phyloP scores from a whole-genome alignment of 2,329 filamentous ascomycete genomes.

The Alternaria sp. region DNA sequence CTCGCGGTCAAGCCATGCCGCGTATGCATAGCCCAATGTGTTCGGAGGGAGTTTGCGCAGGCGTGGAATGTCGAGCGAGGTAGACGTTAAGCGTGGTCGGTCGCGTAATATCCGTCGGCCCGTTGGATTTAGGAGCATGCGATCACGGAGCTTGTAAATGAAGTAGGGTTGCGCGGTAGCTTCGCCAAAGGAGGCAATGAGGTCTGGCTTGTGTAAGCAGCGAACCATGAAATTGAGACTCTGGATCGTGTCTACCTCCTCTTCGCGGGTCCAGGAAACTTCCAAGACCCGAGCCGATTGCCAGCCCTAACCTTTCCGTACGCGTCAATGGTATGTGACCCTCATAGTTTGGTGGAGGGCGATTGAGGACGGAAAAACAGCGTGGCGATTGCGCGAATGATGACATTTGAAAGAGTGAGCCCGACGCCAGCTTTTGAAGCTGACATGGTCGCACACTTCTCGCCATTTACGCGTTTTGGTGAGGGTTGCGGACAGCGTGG shows the following conservation, averaged over 20 bases:
- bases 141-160: conserved; percentile 86
- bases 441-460: conserved; percentile 14
- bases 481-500: neutral
- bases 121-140: conserved; percentile 84
- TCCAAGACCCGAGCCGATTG: conserved; percentile 65
- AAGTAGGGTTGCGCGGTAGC: conserved; percentile 94
- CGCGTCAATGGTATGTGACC: conserved; percentile 88
- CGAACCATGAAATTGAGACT: neutral
- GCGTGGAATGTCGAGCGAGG: conserved; percentile 68
- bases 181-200: conserved; percentile 94
- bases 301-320: conserved; percentile 76
- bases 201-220: conserved; percentile 62
- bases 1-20: conserved; percentile 90
- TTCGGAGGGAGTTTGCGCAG: conserved; percentile 75
- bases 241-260: conserved; percentile 62
- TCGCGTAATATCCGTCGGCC: conserved; percentile 91
- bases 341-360: conserved; percentile 85
- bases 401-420: neutral
- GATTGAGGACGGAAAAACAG: conserved; percentile 81
- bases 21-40: conserved; percentile 82
- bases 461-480: conserved; percentile 20
- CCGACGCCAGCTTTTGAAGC: conserved; percentile 10
- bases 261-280: conserved; percentile 77
- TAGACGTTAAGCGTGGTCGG: conserved; percentile 84
- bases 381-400: conserved; percentile 36